Evolutionary conservation across 2,329 filamentous ascomycete species (phyloP).

Genomic region (Alternaria tenuissima): DNA sequence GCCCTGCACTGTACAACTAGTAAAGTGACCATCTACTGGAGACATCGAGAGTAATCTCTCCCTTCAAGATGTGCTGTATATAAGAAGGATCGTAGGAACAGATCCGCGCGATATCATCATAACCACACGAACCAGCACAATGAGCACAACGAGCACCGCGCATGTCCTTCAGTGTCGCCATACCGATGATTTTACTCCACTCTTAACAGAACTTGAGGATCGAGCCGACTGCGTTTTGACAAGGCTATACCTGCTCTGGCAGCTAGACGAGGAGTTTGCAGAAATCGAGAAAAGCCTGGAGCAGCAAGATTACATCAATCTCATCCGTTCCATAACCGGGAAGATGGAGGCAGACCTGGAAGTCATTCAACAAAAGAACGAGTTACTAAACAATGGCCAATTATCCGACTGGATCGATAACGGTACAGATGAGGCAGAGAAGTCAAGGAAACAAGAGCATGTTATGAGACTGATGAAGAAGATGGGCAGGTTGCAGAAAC

Average conservation of each 20-base stretch:
- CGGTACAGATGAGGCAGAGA: neutral
- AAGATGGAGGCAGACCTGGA: constrained; percentile 12
- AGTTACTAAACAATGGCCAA: constrained; percentile 4
- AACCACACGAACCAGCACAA: neutral
- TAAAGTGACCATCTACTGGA: neutral
- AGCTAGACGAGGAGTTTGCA: neutral
- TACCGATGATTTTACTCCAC: neutral
- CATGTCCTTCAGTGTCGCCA: neutral
- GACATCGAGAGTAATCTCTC: neutral
- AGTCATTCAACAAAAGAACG: constrained; percentile 1
- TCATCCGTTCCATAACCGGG: neutral
- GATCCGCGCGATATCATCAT: neutral
- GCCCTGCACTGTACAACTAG: neutral
- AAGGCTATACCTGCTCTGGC: constrained; percentile 10
- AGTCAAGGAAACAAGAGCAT: neutral
- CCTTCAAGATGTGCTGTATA: neutral
- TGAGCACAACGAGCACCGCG: neutral
- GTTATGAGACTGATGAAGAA: neutral
- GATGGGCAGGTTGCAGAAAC: constrained; percentile 5
- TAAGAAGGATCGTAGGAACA: neutral
- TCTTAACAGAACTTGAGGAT: constrained; percentile 7
- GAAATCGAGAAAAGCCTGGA: neutral
- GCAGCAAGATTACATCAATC: constrained; percentile 7
- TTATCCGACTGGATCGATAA: constrained; percentile 9
- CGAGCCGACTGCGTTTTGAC: constrained; percentile 8